Conservation (phyloP, 1,139 yeast species). For the Saccharomyces pastorianus region DNA sequence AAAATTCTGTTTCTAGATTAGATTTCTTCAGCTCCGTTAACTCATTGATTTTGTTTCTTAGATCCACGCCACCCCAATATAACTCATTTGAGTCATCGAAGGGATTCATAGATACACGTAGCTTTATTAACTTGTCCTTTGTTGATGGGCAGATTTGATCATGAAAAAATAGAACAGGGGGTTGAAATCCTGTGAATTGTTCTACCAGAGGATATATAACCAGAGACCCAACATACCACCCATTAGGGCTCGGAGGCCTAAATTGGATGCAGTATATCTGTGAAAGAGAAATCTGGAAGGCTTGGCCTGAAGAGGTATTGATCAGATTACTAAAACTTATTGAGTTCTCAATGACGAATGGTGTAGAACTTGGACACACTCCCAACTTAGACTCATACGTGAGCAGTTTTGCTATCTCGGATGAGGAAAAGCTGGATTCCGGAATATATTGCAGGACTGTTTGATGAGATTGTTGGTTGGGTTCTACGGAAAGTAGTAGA, state of each 20-base stretch:
- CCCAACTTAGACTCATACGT: constrained; percentile 16
- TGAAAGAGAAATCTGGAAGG: constrained; percentile 19
- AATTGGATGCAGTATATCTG: constrained; percentile 68
- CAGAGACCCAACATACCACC: constrained; percentile 90
- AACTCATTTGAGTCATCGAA: constrained; percentile 51
- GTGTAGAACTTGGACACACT: background rate
- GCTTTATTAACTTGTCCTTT: constrained; percentile 48
- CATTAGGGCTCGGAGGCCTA: constrained; percentile 64
- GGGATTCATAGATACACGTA: constrained; percentile 57
- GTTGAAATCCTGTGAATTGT: background rate
- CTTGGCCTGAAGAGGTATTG: constrained; percentile 15
- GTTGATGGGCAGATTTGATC: constrained; percentile 82
- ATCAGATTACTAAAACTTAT: constrained; percentile 12
- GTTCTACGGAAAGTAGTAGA: constrained; percentile 47
- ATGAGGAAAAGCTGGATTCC: constrained; percentile 41
- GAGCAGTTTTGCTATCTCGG: constrained; percentile 15
- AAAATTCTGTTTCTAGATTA: constrained; percentile 61
- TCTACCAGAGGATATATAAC: constrained; percentile 51
- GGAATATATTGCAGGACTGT: constrained; percentile 70
- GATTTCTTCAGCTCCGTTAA: constrained; percentile 60
- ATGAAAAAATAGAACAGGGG: constrained; percentile 82
- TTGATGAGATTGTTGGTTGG: constrained; percentile 46
- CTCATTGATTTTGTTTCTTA: constrained; percentile 46
- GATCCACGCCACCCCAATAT: constrained; percentile 89
- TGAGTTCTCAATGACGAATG: background rate